Evolutionary conservation across 2,329 filamentous ascomycete species (phyloP).

Genomic region (Talaromyces piceae): DNA sequence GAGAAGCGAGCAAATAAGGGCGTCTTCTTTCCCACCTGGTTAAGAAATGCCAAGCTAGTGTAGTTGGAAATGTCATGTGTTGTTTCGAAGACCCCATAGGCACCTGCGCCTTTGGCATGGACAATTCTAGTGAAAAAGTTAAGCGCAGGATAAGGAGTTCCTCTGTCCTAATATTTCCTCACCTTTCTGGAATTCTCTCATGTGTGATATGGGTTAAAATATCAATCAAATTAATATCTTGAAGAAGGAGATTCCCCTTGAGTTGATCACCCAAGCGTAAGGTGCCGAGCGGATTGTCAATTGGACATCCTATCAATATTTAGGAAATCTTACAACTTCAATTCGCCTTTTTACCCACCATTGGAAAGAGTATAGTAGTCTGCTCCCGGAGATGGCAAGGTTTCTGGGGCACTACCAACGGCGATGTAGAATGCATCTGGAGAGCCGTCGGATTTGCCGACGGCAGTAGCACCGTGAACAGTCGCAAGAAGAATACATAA

Average conservation of each 20-base stretch:
- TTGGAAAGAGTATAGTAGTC: slow-evolving; percentile 1
- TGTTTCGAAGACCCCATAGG: slow-evolving; percentile 54
- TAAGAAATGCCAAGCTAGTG: slow-evolving; percentile 49
- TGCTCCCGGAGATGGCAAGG: not conserved
- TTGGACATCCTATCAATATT: slow-evolving; percentile 1
- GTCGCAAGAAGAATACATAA: not conserved
- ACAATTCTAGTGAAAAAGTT: slow-evolving; percentile 26
- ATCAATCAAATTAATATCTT: slow-evolving; percentile 45
- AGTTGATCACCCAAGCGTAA: not conserved
- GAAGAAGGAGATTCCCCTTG: slow-evolving; percentile 36
- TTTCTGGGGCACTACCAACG: not conserved
- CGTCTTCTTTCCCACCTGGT: slow-evolving; percentile 47
- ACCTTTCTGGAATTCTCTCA: slow-evolving; percentile 52
- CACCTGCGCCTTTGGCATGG: slow-evolving; percentile 49
- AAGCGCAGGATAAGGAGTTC: not conserved
- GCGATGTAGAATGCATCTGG: not conserved
- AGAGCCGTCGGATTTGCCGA: not conserved
- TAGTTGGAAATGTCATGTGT: slow-evolving; percentile 52
- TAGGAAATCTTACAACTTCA: not conserved
- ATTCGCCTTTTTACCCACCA: not conserved
- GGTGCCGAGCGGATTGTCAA: not conserved
- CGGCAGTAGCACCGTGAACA: not conserved
- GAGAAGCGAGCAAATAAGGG: slow-evolving; percentile 42
- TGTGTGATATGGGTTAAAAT: slow-evolving; percentile 45
- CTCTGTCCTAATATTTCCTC: slow-evolving; percentile 17